Evolutionary conservation across 1,284 basidiomycete species (phyloP), one percentile per base, ranked within the genome.

Genomic region (Phellinidium pouzarii): DNA sequence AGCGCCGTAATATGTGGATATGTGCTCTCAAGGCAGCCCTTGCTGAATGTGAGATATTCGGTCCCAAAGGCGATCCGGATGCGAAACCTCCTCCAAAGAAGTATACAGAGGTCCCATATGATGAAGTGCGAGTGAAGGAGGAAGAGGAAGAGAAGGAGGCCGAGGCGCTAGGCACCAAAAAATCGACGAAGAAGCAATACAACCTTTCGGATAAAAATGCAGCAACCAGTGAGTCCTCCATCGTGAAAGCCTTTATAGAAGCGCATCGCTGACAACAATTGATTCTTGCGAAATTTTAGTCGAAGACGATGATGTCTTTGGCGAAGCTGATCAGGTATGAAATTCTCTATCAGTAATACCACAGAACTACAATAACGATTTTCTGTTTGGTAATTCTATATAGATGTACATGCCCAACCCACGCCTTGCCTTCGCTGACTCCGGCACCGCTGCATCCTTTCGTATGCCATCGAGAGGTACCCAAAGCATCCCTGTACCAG

Each of bases 1-100:
- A 87, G 70, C 80, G 92, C 53, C 78, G 91, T 49, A 94, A 94
- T 73, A 91, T 91, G 69, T 94, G 91, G 91, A 78, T 94, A 37
- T 94, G 90, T 65, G 86, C 87, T 22, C 74, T 96, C 56, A 94
- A 94, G 69, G 66, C 77, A 38, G 75, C 81, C 29, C 70, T 95
- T 54, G 74, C 75, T 31, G 83, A 90, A 53, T 70, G 84, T 50
- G 74, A 80, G 60, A 85, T 95, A 57, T 92, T 74, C 62, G 91
- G 91, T 4, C 87, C 91, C 4, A 65, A 58, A 11, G 91, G 88
- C 23, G 74, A 85, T 73, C 82, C 90, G 53, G 61, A 71, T 63
- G 63, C 80, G 8, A 68, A 74, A 9, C 67, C 82, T 40, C 68
- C 68, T 4, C 77, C 82, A 17, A 69, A 71, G 14, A 73, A 77